Base-by-base conservation (phyloP, 371 early-diverging fungal genomes). In the Mortierella sp. region DNA sequence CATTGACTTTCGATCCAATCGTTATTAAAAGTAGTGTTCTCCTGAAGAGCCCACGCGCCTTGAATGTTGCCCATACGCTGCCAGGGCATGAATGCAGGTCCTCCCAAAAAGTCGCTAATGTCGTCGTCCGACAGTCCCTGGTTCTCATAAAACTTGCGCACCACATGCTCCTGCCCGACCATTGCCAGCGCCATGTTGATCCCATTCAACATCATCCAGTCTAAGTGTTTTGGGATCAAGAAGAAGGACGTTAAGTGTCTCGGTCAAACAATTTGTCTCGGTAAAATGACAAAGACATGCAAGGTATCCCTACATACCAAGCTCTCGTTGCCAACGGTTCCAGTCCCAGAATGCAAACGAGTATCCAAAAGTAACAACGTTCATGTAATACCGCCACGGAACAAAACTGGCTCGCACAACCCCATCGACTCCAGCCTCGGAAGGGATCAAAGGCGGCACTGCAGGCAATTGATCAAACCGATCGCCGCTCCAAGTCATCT, bases 291-390 rank as follows among this genome's bases (percentile, higher is more conserved):
- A 38, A 14, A 32, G 29, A 46, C 29, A 12, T 21, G 38, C 29
- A 29, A 71, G 54, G 21, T 6, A 12, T 71, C 21, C 41, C 38
- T 68, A 4, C 74, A 29, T 75, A 83, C 83, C 87, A 16, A 87
- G 75, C 46, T 88, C 84, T 41, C 79, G 76, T 49, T 88, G 83
- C 88, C 88, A 88, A 51, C 84, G 82, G 18, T 58, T 63, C 88
- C 88, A 88, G 75, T 84, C 82, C 88, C 88, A 88, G 49, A 88
- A 88, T 11, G 74, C 88, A n/a, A 63, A 84, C 32, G 88, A 82
- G 55, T 88, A 88, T 16, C 84, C 84, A 70, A 80, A 88, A 3
- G 88, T 88, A 27, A 88, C 88, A 0, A 84, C 84, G n/a, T 88
- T 88, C 82, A 84, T 82, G 68, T 88, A 88, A 63, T 88, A 88